Conservation (phyloP, 352 stramenopile genomes). For the Phytophthora multivora region DNA sequence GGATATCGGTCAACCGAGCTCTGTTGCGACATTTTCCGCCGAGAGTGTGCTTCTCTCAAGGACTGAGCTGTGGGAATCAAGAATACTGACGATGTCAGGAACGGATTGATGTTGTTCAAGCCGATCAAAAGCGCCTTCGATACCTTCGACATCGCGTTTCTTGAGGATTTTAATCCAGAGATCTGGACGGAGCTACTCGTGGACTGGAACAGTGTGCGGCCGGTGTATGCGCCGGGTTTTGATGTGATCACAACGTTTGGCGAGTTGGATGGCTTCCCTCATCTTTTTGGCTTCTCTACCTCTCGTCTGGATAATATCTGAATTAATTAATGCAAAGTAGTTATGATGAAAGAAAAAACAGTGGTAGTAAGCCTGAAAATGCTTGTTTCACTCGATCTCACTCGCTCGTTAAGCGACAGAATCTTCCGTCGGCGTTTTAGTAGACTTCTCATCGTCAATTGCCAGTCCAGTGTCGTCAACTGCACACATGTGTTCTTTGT, state of each 20-base stretch:
- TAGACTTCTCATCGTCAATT: background rate
- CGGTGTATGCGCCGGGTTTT: constrained; percentile 7
- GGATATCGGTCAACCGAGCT: constrained; percentile 14
- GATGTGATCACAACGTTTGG: constrained; percentile 16
- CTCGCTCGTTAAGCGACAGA: background rate
- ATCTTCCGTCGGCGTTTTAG: background rate
- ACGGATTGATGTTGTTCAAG: constrained; percentile 22
- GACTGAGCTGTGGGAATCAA: constrained; percentile 9
- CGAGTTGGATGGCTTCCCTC: constrained; percentile 19
- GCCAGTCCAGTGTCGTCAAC: constrained; percentile 12
- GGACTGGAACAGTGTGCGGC: constrained; percentile 2
- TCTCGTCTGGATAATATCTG: too few relatives aligned
- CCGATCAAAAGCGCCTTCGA: constrained; percentile 20
- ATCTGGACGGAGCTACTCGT: constrained; percentile 3
- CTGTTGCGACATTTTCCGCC: constrained; percentile 22
- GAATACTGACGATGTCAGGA: constrained; percentile 20
- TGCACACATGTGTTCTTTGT: background rate
- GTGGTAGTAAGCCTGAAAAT: too few relatives aligned
- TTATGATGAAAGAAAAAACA: too few relatives aligned
- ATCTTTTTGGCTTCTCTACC: too few relatives aligned
- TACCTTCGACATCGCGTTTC: constrained; percentile 13
- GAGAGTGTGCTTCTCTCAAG: constrained; percentile 10
- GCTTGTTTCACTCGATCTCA: background rate
- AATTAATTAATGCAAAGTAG: too few relatives aligned
- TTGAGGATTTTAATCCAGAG: constrained; percentile 14